Evolutionary conservation across 2,329 filamentous ascomycete genomes (phyloP).

Genomic region (Fusarium oxysporum): DNA sequence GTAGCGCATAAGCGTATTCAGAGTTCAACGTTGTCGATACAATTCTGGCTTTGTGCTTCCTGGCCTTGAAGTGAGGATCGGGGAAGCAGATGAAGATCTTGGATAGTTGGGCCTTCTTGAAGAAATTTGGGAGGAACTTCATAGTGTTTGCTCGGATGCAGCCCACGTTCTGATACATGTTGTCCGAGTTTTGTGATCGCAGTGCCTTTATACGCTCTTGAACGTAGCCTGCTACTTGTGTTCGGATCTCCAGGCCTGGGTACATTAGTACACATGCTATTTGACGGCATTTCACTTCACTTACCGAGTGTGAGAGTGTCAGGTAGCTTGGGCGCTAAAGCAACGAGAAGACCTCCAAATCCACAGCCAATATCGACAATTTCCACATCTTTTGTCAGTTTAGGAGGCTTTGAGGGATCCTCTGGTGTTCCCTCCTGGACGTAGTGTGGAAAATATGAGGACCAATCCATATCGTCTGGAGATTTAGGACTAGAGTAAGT

Average conservation of each 20-base stretch:
- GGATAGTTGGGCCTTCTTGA: slow-evolving; percentile 80
- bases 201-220: slow-evolving; percentile 87
- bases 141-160: slow-evolving; percentile 95
- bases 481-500: slow-evolving; percentile 72
- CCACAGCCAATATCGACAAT: slow-evolving; percentile 98
- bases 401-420: slow-evolving; percentile 43
- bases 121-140: slow-evolving; percentile 99
- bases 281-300: slow-evolving; percentile 38
- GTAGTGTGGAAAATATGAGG: slow-evolving; percentile 82
- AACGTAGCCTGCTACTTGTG: slow-evolving; percentile 90
- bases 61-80: slow-evolving; percentile 96
- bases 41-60: slow-evolving; percentile 97
- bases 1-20: slow-evolving; percentile 90
- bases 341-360: slow-evolving; percentile 91
- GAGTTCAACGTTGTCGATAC: slow-evolving; percentile 88
- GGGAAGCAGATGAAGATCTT: slow-evolving; percentile 99
- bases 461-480: slow-evolving; percentile 93
- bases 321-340: slow-evolving; percentile 83
- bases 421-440: slow-evolving; percentile 57
- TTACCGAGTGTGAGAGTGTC: slow-evolving; percentile 84
- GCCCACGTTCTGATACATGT: slow-evolving; percentile 84
- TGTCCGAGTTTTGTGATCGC: slow-evolving; percentile 70
- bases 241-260: slow-evolving; percentile 89
- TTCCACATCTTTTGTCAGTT: slow-evolving; percentile 75
- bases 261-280: slow-evolving; percentile 8